These are phyloP conservation scores for Schizochytrium sp. DNA, from an alignment of 108 stramenopile species.

Conservation along the genomic window DNA sequence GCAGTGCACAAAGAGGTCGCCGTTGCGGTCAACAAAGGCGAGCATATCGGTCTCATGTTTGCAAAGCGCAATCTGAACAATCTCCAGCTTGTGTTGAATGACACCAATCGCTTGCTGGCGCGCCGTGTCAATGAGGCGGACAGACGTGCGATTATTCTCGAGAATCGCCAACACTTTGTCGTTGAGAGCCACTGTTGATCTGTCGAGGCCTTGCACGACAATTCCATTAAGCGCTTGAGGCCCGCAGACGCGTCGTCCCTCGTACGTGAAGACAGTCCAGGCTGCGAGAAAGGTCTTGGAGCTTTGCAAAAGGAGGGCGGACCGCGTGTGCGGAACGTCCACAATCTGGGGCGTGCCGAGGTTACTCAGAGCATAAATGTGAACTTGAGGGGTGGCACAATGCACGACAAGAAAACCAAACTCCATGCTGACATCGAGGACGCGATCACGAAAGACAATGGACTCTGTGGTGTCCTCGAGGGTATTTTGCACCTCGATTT, in stretches of 20 bases:
- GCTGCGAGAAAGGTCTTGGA: conserved; percentile 36
- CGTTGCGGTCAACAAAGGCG: conserved; percentile 50
- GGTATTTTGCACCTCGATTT: conserved; percentile 37
- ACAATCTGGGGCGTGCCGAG: conserved; percentile 45
- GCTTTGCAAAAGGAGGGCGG: conserved; percentile 28
- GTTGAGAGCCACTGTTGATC: conserved; percentile 29
- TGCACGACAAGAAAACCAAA: conserved; percentile 50
- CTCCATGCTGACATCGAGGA: conserved; percentile 49
- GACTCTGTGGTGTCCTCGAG: conserved; percentile 37
- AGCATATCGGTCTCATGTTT: conserved; percentile 19
- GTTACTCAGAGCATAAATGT: conserved; percentile 43
- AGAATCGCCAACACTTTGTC: conserved; percentile 43
- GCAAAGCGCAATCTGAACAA: conserved; percentile 4
- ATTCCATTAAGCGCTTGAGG: conserved; percentile 13
- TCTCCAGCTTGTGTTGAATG: conserved; percentile 28
- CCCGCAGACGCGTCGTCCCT: conserved; percentile 39
- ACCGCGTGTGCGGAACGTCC: conserved; percentile 28
- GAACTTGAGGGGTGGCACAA: conserved; percentile 51
- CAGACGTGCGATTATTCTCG: conserved; percentile 37
- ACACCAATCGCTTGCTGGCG: conserved; percentile 34
- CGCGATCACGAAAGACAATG: conserved; percentile 45
- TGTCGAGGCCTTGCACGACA: not conserved
- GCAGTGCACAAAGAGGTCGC: conserved; percentile 44
- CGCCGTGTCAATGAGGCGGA: conserved; percentile 40
- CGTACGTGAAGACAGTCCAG: conserved; percentile 38